Evolutionary conservation across 148 eudicot genomes (phyloP).

Genomic region (Amaranthus palmeri): DNA sequence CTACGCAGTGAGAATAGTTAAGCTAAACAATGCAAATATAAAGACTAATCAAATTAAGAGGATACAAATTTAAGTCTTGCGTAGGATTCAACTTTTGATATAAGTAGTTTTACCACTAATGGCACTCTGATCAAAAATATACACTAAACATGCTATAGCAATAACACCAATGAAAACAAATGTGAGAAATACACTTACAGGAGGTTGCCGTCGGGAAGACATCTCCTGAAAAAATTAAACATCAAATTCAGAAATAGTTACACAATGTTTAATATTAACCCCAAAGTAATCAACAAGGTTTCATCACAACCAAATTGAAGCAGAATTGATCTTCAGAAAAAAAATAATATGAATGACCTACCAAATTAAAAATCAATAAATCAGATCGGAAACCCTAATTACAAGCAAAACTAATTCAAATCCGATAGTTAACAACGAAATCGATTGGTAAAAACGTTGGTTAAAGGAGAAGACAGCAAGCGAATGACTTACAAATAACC

Average conservation of each 20-base stretch:
- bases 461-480: not conserved
- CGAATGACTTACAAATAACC: slow-evolving; percentile 50
- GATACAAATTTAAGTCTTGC: too few species aligned
- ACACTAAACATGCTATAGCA: not conserved
- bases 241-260: not conserved
- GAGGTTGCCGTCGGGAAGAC: slow-evolving; percentile 67
- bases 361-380: not conserved
- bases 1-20: too few species aligned
- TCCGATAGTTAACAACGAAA: not conserved
- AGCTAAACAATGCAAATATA: too few species aligned
- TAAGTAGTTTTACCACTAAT: not conserved
- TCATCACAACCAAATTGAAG: not conserved
- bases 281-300: not conserved
- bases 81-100: too few species aligned
- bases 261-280: not conserved
- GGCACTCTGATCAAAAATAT: not conserved
- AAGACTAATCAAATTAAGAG: too few species aligned
- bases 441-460: not conserved
- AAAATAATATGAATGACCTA: not conserved
- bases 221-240: slow-evolving; percentile 42
- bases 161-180: not conserved
- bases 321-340: not conserved
- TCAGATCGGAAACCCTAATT: slow-evolving; percentile 23
- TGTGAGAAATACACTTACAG: slow-evolving; percentile 41
- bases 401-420: not conserved